Conservation (phyloP, 768 basidiomycete species). For the Ramaria sp. region DNA sequence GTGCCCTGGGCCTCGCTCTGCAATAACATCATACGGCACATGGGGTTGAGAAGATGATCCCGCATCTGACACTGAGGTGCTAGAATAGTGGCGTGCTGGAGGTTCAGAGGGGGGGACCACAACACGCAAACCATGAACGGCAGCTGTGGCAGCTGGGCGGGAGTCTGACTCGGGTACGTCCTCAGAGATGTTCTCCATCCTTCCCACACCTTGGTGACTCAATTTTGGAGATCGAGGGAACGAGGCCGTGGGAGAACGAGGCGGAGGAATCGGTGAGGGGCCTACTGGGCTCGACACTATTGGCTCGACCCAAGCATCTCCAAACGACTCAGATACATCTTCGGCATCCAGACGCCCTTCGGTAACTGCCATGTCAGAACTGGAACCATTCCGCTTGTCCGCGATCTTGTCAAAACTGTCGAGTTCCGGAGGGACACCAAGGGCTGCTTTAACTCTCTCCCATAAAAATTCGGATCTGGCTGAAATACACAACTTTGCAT, state of each 20-base stretch:
- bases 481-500: constrained; percentile 65
- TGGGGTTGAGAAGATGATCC: constrained; percentile 9
- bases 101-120: background rate
- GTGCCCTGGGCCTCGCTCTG: constrained; percentile 58
- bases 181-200: constrained; percentile 8
- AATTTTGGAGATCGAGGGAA: background rate
- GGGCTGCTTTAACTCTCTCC: constrained; percentile 81
- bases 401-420: constrained; percentile 31
- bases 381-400: constrained; percentile 32
- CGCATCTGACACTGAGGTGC: background rate
- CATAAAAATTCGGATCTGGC: constrained; percentile 78
- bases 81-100: background rate
- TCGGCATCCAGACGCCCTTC: constrained; percentile 1
- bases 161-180: background rate
- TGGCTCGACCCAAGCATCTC: constrained; percentile 8
- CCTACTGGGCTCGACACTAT: background rate
- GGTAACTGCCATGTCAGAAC: background rate
- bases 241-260: constrained; percentile 3
- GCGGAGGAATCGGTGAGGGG: background rate
- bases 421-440: constrained; percentile 81
- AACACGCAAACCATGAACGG: constrained; percentile 6
- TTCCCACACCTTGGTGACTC: background rate
- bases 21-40: constrained; percentile 36
- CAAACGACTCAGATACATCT: background rate
- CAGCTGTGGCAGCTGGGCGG: background rate